phyloP scores from a whole-genome alignment of 805 yeast species.

The Cyberlindnera xishuangbannaensis region DNA sequence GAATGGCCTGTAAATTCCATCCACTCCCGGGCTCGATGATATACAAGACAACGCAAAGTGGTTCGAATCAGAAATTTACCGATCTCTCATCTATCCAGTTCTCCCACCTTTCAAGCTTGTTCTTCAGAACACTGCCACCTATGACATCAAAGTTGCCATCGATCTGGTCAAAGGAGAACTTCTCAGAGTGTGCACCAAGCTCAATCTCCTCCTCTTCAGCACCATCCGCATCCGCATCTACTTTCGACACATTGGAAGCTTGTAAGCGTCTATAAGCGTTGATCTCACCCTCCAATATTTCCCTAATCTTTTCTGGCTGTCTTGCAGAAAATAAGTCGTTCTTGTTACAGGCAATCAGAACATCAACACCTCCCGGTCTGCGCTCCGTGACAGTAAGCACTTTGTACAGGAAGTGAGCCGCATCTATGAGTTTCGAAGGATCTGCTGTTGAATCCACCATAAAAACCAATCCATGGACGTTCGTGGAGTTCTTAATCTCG shows the following conservation, averaged over 20 bases:
- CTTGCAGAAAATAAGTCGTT: constrained; percentile 79
- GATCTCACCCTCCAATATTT: constrained; percentile 59
- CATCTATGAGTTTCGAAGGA: constrained; percentile 39
- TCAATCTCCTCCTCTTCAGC: constrained; percentile 38
- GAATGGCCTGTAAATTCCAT: too few species aligned
- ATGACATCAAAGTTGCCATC: constrained; percentile 69
- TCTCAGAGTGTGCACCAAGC: constrained; percentile 34
- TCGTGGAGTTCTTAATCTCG: constrained; percentile 37
- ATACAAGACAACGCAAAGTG: too few species aligned
- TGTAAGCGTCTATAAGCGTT: constrained; percentile 45
- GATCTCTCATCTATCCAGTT: constrained; percentile 77
- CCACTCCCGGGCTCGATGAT: too few species aligned
- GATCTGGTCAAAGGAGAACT: constrained; percentile 59
- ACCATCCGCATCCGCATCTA: constrained; percentile 28
- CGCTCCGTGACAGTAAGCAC: constrained; percentile 59
- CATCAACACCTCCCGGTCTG: constrained; percentile 63
- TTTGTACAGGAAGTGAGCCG: constrained; percentile 54
- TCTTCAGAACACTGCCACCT: constrained; percentile 65
- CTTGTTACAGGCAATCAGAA: constrained; percentile 78
- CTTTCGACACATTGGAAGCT: constrained; percentile 31
- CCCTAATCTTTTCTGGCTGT: constrained; percentile 56
- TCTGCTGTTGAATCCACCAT: constrained; percentile 71
- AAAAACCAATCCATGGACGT: constrained; percentile 63
- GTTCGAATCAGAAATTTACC: constrained; percentile 48
- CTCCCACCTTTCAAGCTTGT: constrained; percentile 54